Evolutionary conservation across 345 rosid species (phyloP).

Genomic region (Populus alba): DNA sequence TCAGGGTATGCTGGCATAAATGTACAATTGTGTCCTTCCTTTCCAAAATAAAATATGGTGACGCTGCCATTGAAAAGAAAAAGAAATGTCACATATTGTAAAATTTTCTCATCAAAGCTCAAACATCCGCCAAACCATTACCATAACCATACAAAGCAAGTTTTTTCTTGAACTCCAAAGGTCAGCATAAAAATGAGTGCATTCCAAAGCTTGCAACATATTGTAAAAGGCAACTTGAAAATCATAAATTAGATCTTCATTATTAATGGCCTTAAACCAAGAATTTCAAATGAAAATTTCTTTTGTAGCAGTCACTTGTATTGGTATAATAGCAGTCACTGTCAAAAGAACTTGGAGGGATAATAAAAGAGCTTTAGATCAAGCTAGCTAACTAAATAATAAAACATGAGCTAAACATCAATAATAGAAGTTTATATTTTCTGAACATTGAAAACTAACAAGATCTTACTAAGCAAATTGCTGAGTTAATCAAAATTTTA

Average conservation of each 20-base stretch:
- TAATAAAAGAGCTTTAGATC: background rate
- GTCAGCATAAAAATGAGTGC: background rate
- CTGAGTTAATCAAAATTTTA: background rate
- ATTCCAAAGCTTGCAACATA: background rate
- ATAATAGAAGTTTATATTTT: background rate
- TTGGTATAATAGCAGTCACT: background rate
- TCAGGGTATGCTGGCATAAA: constrained; percentile 34
- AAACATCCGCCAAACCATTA: background rate
- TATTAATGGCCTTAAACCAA: background rate
- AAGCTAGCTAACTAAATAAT: background rate
- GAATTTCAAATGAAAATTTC: background rate
- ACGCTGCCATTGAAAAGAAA: constrained; percentile 27
- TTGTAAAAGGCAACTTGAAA: background rate
- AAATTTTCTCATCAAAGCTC: background rate
- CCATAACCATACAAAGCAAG: background rate
- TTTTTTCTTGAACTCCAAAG: background rate
- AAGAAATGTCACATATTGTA: background rate
- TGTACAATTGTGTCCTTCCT: constrained; percentile 40
- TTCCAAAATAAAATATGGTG: constrained; percentile 42
- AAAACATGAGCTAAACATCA: background rate
- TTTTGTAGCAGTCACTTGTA: background rate
- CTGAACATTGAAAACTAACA: background rate
- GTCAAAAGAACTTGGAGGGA: background rate
- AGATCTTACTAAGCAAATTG: background rate
- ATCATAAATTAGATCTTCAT: background rate